Conservation (phyloP, 2,329 filamentous ascomycete species). For the Aspergillus sp. region DNA sequence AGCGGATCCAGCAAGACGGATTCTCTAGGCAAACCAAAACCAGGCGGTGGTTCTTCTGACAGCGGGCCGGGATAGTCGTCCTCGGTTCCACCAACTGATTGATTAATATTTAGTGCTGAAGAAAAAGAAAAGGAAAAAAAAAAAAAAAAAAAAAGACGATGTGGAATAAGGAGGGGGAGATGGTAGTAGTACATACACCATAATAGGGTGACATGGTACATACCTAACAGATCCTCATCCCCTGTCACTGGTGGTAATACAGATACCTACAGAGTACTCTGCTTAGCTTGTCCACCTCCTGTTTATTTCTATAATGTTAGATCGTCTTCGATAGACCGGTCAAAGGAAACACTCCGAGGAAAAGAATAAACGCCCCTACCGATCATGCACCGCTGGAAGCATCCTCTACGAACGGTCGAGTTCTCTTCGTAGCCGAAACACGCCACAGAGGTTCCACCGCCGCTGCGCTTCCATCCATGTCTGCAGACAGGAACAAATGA, state of each 20-base stretch:
- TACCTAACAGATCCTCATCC: not conserved
- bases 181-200: not conserved
- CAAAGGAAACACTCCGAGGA: not conserved
- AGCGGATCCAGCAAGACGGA: conserved; percentile 13
- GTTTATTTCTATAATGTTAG: too few species aligned
- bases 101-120: not conserved
- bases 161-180: not conserved
- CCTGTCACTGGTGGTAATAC: not conserved
- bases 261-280: not conserved
- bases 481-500: not conserved
- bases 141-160: too few species aligned
- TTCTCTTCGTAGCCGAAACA: conserved; percentile 3
- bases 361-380: not conserved
- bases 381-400: not conserved
- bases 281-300: too few species aligned
- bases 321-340: too few species aligned
- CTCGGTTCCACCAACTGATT: conserved; percentile 15
- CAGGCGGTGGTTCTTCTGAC: conserved; percentile 17
- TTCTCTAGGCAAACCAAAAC: conserved; percentile 4
- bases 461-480: not conserved
- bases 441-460: conserved; percentile 2
- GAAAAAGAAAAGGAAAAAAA: not conserved
- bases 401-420: not conserved
- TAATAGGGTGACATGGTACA: not conserved
- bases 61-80: conserved; percentile 15